phyloP scores from a whole-genome alignment of 192 early-diverging fungal species.

The Coemansia erecta region DNA sequence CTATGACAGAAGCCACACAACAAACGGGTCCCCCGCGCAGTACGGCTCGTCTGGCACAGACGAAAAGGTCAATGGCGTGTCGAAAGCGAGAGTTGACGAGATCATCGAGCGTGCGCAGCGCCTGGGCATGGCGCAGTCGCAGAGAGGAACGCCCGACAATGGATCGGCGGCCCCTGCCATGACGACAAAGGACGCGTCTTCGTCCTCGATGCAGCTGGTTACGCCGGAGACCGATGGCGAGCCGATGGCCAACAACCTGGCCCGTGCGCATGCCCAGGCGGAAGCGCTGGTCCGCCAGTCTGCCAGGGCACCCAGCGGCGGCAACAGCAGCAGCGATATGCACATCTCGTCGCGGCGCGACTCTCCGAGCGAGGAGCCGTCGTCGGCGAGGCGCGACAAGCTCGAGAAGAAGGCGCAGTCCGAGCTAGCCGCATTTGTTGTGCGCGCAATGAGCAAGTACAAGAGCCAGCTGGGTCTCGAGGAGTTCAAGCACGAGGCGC shows the following conservation, averaged over 20 bases:
- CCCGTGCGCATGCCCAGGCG: no score
- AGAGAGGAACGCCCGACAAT: not conserved
- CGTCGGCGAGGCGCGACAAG: conserved; percentile 33
- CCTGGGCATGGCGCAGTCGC: conserved; percentile 22
- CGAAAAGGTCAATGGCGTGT: conserved; percentile 11
- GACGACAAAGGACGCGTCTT: not conserved
- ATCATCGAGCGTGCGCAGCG: conserved; percentile 45
- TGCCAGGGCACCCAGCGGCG: not conserved
- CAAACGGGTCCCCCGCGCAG: no score
- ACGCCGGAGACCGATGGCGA: conserved; percentile 12
- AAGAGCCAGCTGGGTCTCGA: conserved; percentile 45
- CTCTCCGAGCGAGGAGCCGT: not conserved
- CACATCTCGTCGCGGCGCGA: not conserved
- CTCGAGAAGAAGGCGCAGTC: conserved; percentile 43
- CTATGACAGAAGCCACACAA: no score
- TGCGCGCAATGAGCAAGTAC: conserved; percentile 44
- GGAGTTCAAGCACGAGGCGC: conserved; percentile 53
- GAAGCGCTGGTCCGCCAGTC: not conserved
- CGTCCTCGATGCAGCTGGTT: conserved; percentile 20
- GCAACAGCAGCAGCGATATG: conserved; percentile 1
- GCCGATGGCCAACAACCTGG: not conserved
- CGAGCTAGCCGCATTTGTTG: conserved; percentile 52
- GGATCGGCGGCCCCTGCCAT: not conserved
- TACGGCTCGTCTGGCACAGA: no score
- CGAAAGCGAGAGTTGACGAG: conserved; percentile 44